Base-by-base conservation (phyloP, 1,139 yeast species). In the Lodderomyces metapsilosis region DNA sequence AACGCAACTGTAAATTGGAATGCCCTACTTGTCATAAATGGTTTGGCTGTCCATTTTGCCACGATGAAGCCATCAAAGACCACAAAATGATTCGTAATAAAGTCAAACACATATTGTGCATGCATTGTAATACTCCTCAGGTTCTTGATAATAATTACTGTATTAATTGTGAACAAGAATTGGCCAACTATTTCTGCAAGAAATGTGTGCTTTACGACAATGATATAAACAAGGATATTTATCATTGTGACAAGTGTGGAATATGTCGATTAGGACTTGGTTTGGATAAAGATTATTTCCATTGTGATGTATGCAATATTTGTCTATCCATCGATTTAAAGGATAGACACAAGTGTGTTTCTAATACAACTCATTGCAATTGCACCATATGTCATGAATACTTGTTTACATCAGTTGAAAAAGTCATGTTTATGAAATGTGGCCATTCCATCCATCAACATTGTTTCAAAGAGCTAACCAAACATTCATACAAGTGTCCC, bases 371-470 rank as follows among this genome's bases (percentile, higher is more conserved):
- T 1, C 94, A 86, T 58, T 85, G 95, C 46, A 83, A 89, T 59
- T 91, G 98, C 60, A 95, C 96, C 1, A 88, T 91, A 28, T 91
- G 98, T 63, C 88, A 86, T 46, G 97, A 89, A 53, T 89, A 84
- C 59, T 78, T 91, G 77, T 91, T 91, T 59, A 85, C 89, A 5
- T 84, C 94, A n/a, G 81, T 86, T 4, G 77, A 74, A 54, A 84
- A 89, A 22, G 95, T 89, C 32, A 95, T 88, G 13, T 88, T 89
- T 60, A 88, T 91, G 96, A 77, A 80, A 39, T 91, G 98, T 62
- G 97, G 97, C 3, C 98, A 91, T 63, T 88, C 95, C 38, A 89
- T 91, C 47, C 98, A 91, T 63, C 89, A 88, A 57, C 59, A 64
- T 25, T 91, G 98, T 59, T 89, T 82, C 58, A 82, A 82, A 45